Base-by-base conservation (phyloP, 2,329 filamentous ascomycete species). In the Leptographium procerum region DNA sequence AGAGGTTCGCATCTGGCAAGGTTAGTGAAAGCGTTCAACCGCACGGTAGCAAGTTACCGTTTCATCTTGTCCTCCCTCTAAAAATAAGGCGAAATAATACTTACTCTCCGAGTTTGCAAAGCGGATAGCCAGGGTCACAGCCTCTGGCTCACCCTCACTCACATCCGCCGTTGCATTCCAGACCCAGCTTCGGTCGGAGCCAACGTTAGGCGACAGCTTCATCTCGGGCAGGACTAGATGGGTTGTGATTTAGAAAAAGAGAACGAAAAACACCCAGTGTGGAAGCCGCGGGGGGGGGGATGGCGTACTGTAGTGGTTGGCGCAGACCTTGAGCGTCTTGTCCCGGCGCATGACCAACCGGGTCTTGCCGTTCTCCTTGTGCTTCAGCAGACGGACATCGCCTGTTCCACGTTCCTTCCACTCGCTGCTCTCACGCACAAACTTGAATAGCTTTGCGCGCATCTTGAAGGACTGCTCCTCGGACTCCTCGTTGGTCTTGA, bases 251-350 rank as follows among this genome's bases (percentile, higher is more conserved):
- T 26, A 31, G 53, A 55, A 43, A 22, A 24, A 13, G 47, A 24
- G 11, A 13, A 47, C 43, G 22, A 22, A 26, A 24, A 29, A 16
- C 36, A 4, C 34, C 6, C 34, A 9, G 34, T 8, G 14, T 14
- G 2, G 22, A 24, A 14, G 19, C 24, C 3, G 13, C 24, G 19
- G 10, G 10, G 10, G 10, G 5, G 24, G 4, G 13, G 6, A 9
- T 52, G 4, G 57, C 60, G 8, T 86, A 96, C 91, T 87, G 77
- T 99, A 99, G 83, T 99, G 94, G 82, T 99, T 99, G 72, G 94
- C 94, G 86, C 94, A 99, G 76, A 99, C 94, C 84, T 99, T 99
- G 78, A 97, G 85, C 62, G 94, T 99, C 89, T 97, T 97, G 81
- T 99, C 94, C 72, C 94, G 85, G 74, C 94, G 88, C 94, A 99